Evolutionary conservation across 768 basidiomycete genomes (phyloP).

Genomic region (Saitozyma sp.): DNA sequence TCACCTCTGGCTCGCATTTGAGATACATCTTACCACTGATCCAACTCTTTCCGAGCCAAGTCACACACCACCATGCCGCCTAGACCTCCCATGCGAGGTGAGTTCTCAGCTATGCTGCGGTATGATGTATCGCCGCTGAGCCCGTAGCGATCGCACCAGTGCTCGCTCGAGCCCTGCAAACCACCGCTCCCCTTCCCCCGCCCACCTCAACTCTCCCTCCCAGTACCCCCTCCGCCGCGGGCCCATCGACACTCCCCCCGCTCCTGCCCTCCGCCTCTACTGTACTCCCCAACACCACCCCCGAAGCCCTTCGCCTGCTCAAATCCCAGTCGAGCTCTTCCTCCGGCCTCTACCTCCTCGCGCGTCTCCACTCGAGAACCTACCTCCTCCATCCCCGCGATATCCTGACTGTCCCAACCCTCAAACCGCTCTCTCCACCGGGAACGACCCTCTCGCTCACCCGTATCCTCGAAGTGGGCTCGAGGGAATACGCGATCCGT

Average conservation of each 20-base stretch:
- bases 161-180: constrained; percentile 26
- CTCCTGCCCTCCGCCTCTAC: constrained; percentile 19
- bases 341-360: constrained; percentile 74
- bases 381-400: constrained; percentile 89
- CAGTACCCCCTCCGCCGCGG: too few relatives aligned
- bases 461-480: constrained; percentile 90
- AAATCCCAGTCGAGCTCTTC: constrained; percentile 74
- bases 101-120: too few relatives aligned
- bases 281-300: constrained; percentile 38
- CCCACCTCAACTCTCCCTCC: constrained; percentile 23
- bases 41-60: neutral
- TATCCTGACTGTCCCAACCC: constrained; percentile 86
- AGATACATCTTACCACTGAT: neutral
- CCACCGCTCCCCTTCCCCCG: constrained; percentile 38
- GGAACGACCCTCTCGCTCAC: constrained; percentile 81
- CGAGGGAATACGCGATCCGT: constrained; percentile 88
- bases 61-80: neutral
- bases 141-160: neutral
- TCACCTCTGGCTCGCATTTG: neutral
- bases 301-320: constrained; percentile 72
- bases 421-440: constrained; percentile 70
- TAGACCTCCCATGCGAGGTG: neutral
- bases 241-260: constrained; percentile 24
- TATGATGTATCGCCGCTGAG: too few relatives aligned
- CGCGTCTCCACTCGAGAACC: constrained; percentile 78